A percentile compares a stretch with the other conserved stretches of the same genome.
phyloP scores from a whole-genome alignment of 108 stramenopile genomes.

The Chaetoceros tenuissimus region DNA sequence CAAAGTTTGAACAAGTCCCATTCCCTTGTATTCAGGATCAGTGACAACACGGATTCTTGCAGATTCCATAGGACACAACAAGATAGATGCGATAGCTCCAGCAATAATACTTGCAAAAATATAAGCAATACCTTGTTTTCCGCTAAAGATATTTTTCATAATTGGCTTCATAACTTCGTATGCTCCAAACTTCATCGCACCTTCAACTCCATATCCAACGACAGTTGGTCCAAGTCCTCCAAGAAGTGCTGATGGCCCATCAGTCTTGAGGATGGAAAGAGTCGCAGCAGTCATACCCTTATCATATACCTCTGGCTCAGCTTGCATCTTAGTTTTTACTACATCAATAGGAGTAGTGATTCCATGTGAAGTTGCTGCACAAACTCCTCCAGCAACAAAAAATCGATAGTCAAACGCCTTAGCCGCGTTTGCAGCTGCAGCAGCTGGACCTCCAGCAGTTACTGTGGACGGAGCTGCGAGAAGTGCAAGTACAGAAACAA shows the following conservation, averaged over 20 bases:
- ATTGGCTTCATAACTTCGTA: slow-evolving; percentile 89
- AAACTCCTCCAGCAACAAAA: slow-evolving; percentile 80
- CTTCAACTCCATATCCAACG: slow-evolving; percentile 86
- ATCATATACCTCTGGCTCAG: slow-evolving; percentile 56
- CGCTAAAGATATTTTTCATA: slow-evolving; percentile 27
- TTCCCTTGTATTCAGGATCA: slow-evolving; percentile 56
- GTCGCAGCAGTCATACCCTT: slow-evolving; percentile 43
- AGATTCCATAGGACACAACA: slow-evolving; percentile 88
- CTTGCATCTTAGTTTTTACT: slow-evolving; percentile 82
- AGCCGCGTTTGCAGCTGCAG: slow-evolving; percentile 3
- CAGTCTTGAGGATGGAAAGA: slow-evolving; percentile 46
- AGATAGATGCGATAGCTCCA: slow-evolving; percentile 78
- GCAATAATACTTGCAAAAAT: slow-evolving; percentile 73
- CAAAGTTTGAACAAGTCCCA: slow-evolving; percentile 48
- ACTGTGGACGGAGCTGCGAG: neutral
- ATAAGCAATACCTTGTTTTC: slow-evolving; percentile 40
- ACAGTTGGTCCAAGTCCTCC: slow-evolving; percentile 80
- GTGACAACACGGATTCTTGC: slow-evolving; percentile 87
- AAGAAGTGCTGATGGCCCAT: slow-evolving; percentile 55
- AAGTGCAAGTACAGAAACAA: neutral
- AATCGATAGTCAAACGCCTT: slow-evolving; percentile 42
- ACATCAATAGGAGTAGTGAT: slow-evolving; percentile 84
- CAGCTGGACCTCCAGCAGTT: neutral
- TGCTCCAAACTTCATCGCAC: slow-evolving; percentile 85
- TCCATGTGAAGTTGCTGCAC: slow-evolving; percentile 78